phyloP scores from a whole-genome alignment of 73 alveolate genomes.

The Effrenium voratum region DNA sequence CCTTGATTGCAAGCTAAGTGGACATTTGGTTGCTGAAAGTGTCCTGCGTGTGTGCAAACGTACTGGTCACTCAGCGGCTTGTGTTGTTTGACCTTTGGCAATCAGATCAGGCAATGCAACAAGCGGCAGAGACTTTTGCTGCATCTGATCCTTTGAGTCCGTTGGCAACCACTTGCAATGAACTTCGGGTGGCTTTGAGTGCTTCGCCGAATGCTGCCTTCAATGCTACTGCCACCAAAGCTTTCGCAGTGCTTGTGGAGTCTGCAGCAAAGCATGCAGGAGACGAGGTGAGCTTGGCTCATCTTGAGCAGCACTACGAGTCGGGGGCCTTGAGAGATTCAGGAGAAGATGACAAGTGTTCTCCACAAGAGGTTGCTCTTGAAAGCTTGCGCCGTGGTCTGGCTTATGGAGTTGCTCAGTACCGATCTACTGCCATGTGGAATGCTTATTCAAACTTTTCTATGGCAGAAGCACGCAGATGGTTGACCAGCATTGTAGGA shows the following conservation, averaged over 20 bases:
- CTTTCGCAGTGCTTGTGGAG: background rate
- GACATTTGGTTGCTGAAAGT: no score
- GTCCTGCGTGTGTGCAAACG: background rate
- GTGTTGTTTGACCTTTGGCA: background rate
- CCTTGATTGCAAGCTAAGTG: background rate
- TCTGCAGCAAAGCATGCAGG: slow-evolving; percentile 8
- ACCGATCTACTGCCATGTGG: slow-evolving; percentile 11
- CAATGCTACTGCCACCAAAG: background rate
- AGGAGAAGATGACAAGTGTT: slow-evolving; percentile 11
- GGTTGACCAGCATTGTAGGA: background rate
- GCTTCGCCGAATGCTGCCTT: background rate
- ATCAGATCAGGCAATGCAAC: background rate
- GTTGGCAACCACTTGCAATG: background rate
- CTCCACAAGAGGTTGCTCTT: background rate
- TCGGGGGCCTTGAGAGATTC: background rate
- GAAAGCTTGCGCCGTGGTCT: slow-evolving; percentile 23
- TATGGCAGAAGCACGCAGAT: slow-evolving; percentile 3
- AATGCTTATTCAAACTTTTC: background rate
- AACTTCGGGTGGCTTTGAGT: background rate
- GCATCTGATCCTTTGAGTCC: background rate
- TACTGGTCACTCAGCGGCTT: background rate
- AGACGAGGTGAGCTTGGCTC: slow-evolving; percentile 13
- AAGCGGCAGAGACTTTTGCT: slow-evolving; percentile 4
- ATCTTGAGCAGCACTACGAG: slow-evolving; percentile 19
- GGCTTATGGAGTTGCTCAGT: slow-evolving; percentile 40